Conservation (phyloP, 2,329 filamentous ascomycete genomes). For the Fusarium sp. region DNA sequence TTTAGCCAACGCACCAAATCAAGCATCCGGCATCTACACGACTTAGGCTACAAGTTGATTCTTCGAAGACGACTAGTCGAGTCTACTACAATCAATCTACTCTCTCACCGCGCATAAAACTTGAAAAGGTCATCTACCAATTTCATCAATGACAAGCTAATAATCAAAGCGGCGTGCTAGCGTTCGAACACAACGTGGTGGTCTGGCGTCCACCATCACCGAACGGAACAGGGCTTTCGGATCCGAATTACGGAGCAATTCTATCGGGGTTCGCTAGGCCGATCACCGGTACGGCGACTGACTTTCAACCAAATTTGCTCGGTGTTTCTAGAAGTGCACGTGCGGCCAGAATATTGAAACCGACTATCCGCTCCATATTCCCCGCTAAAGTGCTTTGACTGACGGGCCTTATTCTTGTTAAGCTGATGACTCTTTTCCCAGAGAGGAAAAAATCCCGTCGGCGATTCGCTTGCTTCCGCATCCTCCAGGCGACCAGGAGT, state of each 20-base stretch:
- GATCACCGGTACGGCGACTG: not conserved
- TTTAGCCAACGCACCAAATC: not conserved
- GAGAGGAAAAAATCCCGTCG: conserved; percentile 28
- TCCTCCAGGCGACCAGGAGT: conserved; percentile 3
- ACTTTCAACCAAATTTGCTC: not conserved
- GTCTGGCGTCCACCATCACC: not conserved
- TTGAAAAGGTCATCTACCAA: not conserved
- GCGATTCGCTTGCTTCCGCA: conserved; percentile 12
- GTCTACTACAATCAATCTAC: not conserved
- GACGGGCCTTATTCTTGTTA: not conserved
- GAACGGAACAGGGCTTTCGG: conserved; percentile 9
- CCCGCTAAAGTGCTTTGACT: conserved; percentile 6
- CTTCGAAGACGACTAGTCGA: not conserved
- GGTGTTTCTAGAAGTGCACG: not conserved
- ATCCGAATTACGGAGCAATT: conserved; percentile 24
- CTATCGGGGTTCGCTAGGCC: conserved; percentile 5
- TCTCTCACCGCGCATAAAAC: not conserved
- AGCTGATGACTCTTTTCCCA: not conserved
- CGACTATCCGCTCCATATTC: not conserved
- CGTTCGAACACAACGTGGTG: not conserved
- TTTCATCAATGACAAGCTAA: not conserved
- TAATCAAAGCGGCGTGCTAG: not conserved
- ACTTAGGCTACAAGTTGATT: not conserved
- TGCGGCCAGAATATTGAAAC: not conserved
- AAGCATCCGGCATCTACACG: conserved; percentile 8